Evolutionary conservation across 805 yeast species (phyloP).

Genomic region (Wickerhamiella alocasiicola): DNA sequence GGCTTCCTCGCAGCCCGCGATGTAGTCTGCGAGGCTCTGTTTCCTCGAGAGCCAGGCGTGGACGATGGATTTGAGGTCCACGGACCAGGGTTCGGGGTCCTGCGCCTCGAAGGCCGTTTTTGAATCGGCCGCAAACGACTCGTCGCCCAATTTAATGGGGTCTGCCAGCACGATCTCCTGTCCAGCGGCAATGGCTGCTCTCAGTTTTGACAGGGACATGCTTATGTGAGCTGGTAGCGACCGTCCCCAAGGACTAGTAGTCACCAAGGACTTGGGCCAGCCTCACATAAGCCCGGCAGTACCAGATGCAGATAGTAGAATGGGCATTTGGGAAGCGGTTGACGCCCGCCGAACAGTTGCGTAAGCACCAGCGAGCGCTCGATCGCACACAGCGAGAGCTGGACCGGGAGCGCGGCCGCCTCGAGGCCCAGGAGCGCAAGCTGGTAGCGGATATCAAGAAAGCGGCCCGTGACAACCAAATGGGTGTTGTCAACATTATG

Average conservation of each 20-base stretch:
- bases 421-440: slow-evolving; percentile 87
- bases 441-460: slow-evolving; percentile 75
- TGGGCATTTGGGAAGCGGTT: slow-evolving; percentile 93
- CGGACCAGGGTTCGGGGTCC: slow-evolving; percentile 12
- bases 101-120: slow-evolving; percentile 35
- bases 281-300: no score
- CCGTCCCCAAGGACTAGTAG: no score
- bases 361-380: slow-evolving; percentile 89
- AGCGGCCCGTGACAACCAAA: slow-evolving; percentile 81
- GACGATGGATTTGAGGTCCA: slow-evolving; percentile 44
- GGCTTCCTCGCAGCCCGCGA: slow-evolving; percentile 53
- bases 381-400: slow-evolving; percentile 92
- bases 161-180: not conserved
- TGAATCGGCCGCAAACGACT: not conserved
- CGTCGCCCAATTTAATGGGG: not conserved
- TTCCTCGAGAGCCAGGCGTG: slow-evolving; percentile 73
- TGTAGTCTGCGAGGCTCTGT: slow-evolving; percentile 67
- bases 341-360: slow-evolving; percentile 88
- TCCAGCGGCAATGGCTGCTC: slow-evolving; percentile 3
- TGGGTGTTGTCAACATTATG: slow-evolving; percentile 82
- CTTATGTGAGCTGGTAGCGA: not conserved
- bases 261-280: no score
- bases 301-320: slow-evolving; percentile 57
- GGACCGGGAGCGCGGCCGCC: slow-evolving; percentile 71
- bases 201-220: slow-evolving; percentile 3